These are phyloP conservation scores for Auricularia sp. DNA, from an alignment of 768 basidiomycete species.

Conservation along the genomic window DNA sequence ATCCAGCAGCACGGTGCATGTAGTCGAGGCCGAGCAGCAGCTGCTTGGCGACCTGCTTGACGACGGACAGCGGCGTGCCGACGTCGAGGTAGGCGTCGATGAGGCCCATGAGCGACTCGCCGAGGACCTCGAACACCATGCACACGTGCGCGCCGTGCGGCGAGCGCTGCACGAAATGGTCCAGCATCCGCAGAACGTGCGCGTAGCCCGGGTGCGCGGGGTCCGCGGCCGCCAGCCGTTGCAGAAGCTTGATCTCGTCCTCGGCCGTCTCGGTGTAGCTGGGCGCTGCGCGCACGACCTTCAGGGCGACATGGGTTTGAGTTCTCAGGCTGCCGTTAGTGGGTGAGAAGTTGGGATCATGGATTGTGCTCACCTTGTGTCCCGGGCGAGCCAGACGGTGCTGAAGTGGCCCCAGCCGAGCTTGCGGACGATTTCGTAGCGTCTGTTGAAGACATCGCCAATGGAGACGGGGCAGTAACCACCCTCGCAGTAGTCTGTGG, in stretches of 20 bases:
- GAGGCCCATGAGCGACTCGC: conserved; percentile 2
- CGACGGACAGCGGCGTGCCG: conserved; percentile 20
- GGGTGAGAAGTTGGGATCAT: conserved; percentile 27
- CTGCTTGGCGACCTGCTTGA: conserved; percentile 30
- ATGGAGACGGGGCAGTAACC: conserved; percentile 23
- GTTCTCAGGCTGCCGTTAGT: background rate
- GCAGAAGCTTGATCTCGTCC: conserved; percentile 36
- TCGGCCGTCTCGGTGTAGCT: conserved; percentile 37
- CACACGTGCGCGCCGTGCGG: conserved; percentile 28
- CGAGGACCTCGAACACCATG: conserved; percentile 13
- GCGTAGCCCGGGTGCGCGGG: conserved; percentile 21
- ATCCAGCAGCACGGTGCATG: conserved; percentile 25
- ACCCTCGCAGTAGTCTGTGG: background rate
- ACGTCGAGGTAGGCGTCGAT: conserved; percentile 1
- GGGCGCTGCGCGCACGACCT: background rate
- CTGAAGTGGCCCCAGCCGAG: conserved; percentile 26
- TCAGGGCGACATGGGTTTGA: conserved; percentile 6
- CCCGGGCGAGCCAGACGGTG: conserved; percentile 18
- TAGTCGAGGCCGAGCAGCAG: conserved; percentile 28
- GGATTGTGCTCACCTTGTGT: conserved; percentile 17
- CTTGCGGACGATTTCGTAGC: conserved; percentile 25
- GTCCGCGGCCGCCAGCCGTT: conserved; percentile 30
- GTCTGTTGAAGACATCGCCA: conserved; percentile 21
- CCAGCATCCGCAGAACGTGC: conserved; percentile 27
- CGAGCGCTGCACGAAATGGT: conserved; percentile 20